Base-by-base conservation (phyloP, 2,329 filamentous ascomycete genomes). In the Parastagonospora avenae region DNA sequence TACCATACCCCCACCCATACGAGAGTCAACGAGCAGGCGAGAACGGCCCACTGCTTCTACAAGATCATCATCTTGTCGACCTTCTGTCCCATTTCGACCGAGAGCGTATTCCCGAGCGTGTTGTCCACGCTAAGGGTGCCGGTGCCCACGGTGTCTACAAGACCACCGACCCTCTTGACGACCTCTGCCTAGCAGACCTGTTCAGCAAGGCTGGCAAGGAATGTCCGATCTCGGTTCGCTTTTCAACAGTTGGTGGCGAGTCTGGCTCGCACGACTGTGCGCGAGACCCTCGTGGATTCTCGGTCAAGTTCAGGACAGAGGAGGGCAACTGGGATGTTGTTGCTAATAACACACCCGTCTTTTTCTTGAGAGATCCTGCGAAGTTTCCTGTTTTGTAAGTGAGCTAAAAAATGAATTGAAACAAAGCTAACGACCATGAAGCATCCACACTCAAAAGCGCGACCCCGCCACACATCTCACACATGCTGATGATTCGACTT, bases 381-480 rank as follows among this genome's bases (percentile, higher is more conserved):
- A 90, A 91, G 71, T 90, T 64, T 32, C 57, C 60, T n/a, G 43
- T 45, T 19, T 56, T 56, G 7, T 15, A 42, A 50, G 4, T 30
- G 16, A 16, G 9, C 33, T 28, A 30, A 29, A n/a, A 38, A 28
- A 29, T 2, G 9, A 5, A n/a, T 5, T 42, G 8, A n/a, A 31
- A 43, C n/a, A n/a, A 35, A 35, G 2, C 9, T 30, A 24, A 38
- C 50, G 2, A 31, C 6, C 16, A 9, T 77, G 86, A 64, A 87
- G 90, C 64, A 90, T 90, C 46, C 87, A 90, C 68, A 89, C 87
- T 0, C 88, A 90, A 69, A 90, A 90, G 79, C 80, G 87, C n/a
- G 78, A 91, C 63, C 88, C 87, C 0, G 81, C 85, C 59, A 90
- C 86, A 3, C 85, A 90, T 66, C 73, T 89, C 5, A 86, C 84